Evolutionary conservation across 1,139 yeast species (phyloP).

Genomic region (Yamadazyma buinensis): DNA sequence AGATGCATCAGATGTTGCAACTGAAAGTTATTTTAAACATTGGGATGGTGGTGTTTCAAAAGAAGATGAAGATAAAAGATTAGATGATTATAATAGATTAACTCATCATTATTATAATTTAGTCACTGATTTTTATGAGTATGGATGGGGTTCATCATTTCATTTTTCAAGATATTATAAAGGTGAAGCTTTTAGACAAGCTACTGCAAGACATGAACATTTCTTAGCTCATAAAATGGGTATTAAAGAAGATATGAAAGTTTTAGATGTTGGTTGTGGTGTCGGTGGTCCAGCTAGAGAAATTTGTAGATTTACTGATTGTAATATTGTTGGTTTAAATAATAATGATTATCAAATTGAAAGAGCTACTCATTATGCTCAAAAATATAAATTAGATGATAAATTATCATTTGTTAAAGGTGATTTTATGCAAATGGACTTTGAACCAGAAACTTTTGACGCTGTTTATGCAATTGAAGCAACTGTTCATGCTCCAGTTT

Average conservation of each 20-base stretch:
- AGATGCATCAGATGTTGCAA: constrained; percentile 80
- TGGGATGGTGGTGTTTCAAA: constrained; percentile 91
- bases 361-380: constrained; percentile 83
- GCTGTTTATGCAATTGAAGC: constrained; percentile 99
- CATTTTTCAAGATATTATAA: constrained; percentile 91
- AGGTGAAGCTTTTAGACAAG: constrained; percentile 93
- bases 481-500: constrained; percentile 94
- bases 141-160: constrained; percentile 99
- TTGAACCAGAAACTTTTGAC: constrained; percentile 83
- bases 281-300: constrained; percentile 99
- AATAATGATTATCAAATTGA: constrained; percentile 97
- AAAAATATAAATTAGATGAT: constrained; percentile 59
- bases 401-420: constrained; percentile 90
- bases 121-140: constrained; percentile 95
- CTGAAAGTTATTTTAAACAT: constrained; percentile 88
- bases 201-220: constrained; percentile 97
- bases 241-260: constrained; percentile 74
- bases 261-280: constrained; percentile 98
- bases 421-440: constrained; percentile 99
- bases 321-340: constrained; percentile 84
- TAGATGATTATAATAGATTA: constrained; percentile 80
- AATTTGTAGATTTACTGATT: constrained; percentile 86
- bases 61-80: constrained; percentile 69
- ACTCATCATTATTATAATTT: constrained; percentile 96
- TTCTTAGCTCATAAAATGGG: constrained; percentile 87